Conservation (phyloP, 2,329 filamentous ascomycete genomes). For the Cladosporium austrohemisphaericum region DNA sequence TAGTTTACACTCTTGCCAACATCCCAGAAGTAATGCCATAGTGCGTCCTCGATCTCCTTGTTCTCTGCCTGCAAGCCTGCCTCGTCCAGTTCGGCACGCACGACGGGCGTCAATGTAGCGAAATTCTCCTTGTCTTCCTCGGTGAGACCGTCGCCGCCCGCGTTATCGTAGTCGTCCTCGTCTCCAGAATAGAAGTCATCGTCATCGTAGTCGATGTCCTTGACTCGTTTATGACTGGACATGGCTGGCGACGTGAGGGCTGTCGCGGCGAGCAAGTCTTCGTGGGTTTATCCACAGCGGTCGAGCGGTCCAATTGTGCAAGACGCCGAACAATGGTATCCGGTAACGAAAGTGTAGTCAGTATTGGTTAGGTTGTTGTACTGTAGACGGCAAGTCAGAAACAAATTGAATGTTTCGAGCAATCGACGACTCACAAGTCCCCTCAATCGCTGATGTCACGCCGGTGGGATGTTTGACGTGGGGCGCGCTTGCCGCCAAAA, state of each 20-base stretch:
- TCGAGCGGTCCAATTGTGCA: no score
- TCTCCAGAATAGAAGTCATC: slow-evolving; percentile 48
- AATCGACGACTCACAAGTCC: no score
- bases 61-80: slow-evolving; percentile 51
- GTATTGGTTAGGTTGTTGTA: no score
- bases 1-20: slow-evolving; percentile 80
- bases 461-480: no score
- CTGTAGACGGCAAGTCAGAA: no score
- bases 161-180: slow-evolving; percentile 44
- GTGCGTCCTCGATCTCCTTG: slow-evolving; percentile 76
- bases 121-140: slow-evolving; percentile 38
- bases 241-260: slow-evolving; percentile 29
- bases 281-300: no score
- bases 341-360: no score
- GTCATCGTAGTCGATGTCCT: slow-evolving; percentile 47
- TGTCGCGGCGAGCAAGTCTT: no score
- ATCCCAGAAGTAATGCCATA: slow-evolving; percentile 97
- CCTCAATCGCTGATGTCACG: no score
- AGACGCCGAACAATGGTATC: no score
- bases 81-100: slow-evolving; percentile 33
- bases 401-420: no score
- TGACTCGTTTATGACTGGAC: slow-evolving; percentile 41
- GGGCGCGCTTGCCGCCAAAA: not conserved
- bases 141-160: slow-evolving; percentile 37
- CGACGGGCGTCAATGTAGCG: slow-evolving; percentile 30